Base-by-base conservation (phyloP, 176 grass and related monocot genomes). In the Chrysopogon serrulatus region DNA sequence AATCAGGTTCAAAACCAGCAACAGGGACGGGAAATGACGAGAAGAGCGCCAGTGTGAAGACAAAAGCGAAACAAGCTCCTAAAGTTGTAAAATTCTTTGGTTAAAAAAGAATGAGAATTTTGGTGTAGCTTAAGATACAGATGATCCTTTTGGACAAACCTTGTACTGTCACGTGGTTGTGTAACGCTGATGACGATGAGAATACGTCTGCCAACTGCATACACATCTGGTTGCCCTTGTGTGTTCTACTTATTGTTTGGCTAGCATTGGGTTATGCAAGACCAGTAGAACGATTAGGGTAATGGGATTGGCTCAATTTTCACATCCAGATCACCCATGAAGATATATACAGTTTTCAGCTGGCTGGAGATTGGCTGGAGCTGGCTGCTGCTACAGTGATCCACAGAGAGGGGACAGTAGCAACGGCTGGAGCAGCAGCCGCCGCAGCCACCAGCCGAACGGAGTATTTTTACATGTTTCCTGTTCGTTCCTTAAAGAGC, bases 51-150 rank as follows among this genome's bases (percentile, higher is more conserved):
- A 31, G 28, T 23, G 17, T 19, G 8, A 93, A 90, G 90, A 39
- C 76, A 62, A 92, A 97, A 77, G 83, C 61, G 48, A 95, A 95
- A 53, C 86, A 92, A 62, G 87, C 82, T 14, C 91, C 93, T 0
- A 98, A 90, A 93, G 85, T 95, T 86, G 91, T 98, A 78, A 93
- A 98, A 78, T 93, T 95, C 83, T 91, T 97, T 41, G 89, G 62
- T 80, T 91, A 79, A 92, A 64, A 8, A 40, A 61, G 65, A 68
- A 79, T 68, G 41, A 27, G 45, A 4, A 28, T 63, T 76, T 61
- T 75, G 67, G 54, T 70, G 67, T 80, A 80, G 75, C 3, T 53
- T 68, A 41, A 8, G 31, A 43, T 30, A 48, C 35, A 47, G 1
- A 79, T n/a, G 39, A 65, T 81, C 71, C 44, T 73, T 44, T 30